Conservation (phyloP, 495 filamentous ascomycete species). For the Xylaria curta region DNA sequence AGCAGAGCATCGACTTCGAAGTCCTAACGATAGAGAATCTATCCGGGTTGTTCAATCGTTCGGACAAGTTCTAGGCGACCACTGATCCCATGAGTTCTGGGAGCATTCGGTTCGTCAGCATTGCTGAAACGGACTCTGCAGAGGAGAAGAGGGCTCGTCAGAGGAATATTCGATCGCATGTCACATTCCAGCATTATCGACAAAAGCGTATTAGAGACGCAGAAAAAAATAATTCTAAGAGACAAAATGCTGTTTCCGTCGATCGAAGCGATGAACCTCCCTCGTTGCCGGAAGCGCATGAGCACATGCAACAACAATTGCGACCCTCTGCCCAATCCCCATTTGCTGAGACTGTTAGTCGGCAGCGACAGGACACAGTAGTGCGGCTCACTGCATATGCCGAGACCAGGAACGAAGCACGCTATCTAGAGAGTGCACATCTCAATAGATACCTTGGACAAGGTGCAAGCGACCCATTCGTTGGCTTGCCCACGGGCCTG, state of each 20-base stretch:
- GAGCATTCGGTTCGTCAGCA: conserved; percentile 5
- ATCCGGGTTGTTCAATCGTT: not conserved
- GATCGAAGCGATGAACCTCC: not conserved
- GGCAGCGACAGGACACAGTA: not conserved
- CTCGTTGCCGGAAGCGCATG: not conserved
- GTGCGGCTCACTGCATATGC: not conserved
- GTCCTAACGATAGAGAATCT: not conserved
- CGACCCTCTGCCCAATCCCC: not conserved
- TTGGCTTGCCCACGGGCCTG: not conserved
- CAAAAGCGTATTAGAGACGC: not conserved
- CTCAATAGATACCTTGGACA: not conserved
- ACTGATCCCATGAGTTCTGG: conserved; percentile 3
- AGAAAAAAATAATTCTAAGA: not conserved
- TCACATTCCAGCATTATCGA: not conserved
- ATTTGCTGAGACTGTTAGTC: not conserved
- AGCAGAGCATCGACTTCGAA: not conserved
- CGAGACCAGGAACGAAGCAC: not conserved
- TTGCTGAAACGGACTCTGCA: not conserved
- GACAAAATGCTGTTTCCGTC: not conserved
- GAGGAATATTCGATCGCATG: not conserved
- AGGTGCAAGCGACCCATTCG: not conserved
- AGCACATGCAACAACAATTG: not conserved
- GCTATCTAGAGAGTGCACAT: not conserved
- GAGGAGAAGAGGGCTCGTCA: not conserved
- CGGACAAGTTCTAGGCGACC: not conserved